Conservation (phyloP, 495 filamentous ascomycete genomes). For the Opeltia flavorubescens region DNA sequence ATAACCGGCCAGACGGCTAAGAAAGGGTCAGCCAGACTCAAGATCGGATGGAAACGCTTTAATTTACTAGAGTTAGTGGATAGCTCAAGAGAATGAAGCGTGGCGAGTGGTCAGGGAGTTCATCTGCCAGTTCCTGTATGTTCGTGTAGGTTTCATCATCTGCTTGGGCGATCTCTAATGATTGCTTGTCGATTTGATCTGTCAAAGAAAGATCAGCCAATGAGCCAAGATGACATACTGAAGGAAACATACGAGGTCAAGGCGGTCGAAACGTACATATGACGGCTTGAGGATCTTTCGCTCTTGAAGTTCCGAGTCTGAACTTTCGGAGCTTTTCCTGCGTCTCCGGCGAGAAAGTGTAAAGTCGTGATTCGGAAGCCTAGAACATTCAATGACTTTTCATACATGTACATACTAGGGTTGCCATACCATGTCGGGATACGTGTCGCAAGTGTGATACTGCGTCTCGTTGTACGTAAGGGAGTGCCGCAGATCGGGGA, state of each 20-base stretch:
- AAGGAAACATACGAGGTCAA: slow-evolving; percentile 2
- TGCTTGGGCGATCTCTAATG: slow-evolving; percentile 65
- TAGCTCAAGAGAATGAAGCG: slow-evolving; percentile 83
- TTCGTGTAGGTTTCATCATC: slow-evolving; percentile 67
- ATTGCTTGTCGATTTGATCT: slow-evolving; percentile 80
- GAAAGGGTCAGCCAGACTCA: slow-evolving; percentile 1
- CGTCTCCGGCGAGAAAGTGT: slow-evolving; percentile 82
- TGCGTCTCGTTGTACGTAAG: neutral
- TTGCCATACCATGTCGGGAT: too few species aligned
- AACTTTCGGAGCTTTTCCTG: slow-evolving; percentile 82
- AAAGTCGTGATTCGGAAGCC: slow-evolving; percentile 71
- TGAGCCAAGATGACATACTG: neutral
- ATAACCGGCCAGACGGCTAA: slow-evolving; percentile 45
- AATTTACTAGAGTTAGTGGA: slow-evolving; percentile 63
- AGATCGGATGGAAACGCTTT: neutral
- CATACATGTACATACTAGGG: too few species aligned
- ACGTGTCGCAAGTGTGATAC: too few species aligned
- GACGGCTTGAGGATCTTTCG: slow-evolving; percentile 76
- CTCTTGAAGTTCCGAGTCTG: slow-evolving; percentile 74
- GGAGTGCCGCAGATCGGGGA: neutral
- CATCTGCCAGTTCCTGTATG: slow-evolving; percentile 66
- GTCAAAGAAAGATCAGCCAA: neutral
- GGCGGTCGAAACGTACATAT: slow-evolving; percentile 56
- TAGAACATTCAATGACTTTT: slow-evolving; percentile 7
- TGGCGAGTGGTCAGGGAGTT: slow-evolving; percentile 84